Conservation (phyloP, 2,329 filamentous ascomycete species). For the Diplodia intermedia region DNA sequence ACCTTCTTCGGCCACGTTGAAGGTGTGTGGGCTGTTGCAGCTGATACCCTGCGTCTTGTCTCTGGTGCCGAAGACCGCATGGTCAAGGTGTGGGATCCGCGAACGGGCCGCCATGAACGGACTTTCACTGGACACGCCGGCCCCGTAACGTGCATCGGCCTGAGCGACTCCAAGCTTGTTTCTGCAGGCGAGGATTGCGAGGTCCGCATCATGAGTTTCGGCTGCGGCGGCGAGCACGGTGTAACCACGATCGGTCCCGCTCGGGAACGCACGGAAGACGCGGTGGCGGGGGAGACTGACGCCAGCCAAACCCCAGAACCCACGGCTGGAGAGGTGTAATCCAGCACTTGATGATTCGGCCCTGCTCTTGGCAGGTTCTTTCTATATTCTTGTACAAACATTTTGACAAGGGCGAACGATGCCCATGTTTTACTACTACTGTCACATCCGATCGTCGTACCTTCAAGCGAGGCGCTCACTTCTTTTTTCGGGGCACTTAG, state of each 20-base stretch:
- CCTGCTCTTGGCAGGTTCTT: neutral
- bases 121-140: slow-evolving; percentile 91
- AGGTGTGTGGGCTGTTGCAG: slow-evolving; percentile 91
- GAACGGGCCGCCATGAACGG: slow-evolving; percentile 87
- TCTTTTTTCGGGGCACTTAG: neutral
- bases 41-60: slow-evolving; percentile 86
- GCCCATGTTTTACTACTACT: slow-evolving; percentile 4
- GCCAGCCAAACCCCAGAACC: neutral
- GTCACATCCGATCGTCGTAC: neutral
- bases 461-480: slow-evolving; percentile 21
- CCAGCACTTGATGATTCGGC: neutral
- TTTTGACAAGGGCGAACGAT: slow-evolving; percentile 10
- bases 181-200: slow-evolving; percentile 94
- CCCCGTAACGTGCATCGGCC: slow-evolving; percentile 88
- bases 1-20: slow-evolving; percentile 98
- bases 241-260: slow-evolving; percentile 26
- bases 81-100: slow-evolving; percentile 95
- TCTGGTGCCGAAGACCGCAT: slow-evolving; percentile 91
- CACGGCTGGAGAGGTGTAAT: neutral
- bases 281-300: neutral
- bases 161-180: slow-evolving; percentile 88
- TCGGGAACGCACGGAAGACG: slow-evolving; percentile 8
- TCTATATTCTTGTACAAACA: slow-evolving; percentile 16
- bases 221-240: slow-evolving; percentile 26
- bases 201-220: slow-evolving; percentile 67